Evolutionary conservation across 352 stramenopile genomes (phyloP).

Genomic region (Pythium dissimile): DNA sequence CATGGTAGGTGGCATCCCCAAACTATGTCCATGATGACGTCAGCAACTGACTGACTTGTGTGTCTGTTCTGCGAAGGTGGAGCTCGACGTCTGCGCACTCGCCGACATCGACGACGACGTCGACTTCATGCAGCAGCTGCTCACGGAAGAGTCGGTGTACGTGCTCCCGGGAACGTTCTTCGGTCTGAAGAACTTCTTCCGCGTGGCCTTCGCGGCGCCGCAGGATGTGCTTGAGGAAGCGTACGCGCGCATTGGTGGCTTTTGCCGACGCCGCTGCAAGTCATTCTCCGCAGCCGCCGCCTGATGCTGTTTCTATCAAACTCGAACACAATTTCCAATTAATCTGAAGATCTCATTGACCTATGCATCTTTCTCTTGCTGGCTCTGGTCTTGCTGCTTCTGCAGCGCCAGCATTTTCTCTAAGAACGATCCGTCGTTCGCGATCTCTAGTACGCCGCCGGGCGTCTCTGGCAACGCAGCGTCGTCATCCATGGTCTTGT

Average conservation of each 20-base stretch:
- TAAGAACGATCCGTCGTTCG: slow-evolving; percentile 80
- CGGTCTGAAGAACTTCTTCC: slow-evolving; percentile 60
- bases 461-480: slow-evolving; percentile 45
- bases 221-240: slow-evolving; percentile 55
- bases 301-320: neutral
- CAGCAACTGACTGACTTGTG: neutral
- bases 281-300: neutral
- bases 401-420: slow-evolving; percentile 67
- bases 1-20: slow-evolving; percentile 54
- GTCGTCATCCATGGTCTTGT: slow-evolving; percentile 15
- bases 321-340: neutral
- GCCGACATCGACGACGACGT: slow-evolving; percentile 87
- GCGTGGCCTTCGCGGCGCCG: slow-evolving; percentile 57
- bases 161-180: slow-evolving; percentile 88
- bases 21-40: neutral
- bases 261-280: slow-evolving; percentile 40
- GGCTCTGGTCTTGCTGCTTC: slow-evolving; percentile 34
- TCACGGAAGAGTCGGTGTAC: slow-evolving; percentile 94
- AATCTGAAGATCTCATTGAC: neutral
- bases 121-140: slow-evolving; percentile 87
- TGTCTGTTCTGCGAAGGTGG: neutral
- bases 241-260: slow-evolving; percentile 44
- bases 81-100: slow-evolving; percentile 42
- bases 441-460: slow-evolving; percentile 67
- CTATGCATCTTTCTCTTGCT: neutral